These are phyloP conservation scores for Mycena sp. DNA, from an alignment of 1,284 basidiomycete genomes.

Conservation along the genomic window DNA sequence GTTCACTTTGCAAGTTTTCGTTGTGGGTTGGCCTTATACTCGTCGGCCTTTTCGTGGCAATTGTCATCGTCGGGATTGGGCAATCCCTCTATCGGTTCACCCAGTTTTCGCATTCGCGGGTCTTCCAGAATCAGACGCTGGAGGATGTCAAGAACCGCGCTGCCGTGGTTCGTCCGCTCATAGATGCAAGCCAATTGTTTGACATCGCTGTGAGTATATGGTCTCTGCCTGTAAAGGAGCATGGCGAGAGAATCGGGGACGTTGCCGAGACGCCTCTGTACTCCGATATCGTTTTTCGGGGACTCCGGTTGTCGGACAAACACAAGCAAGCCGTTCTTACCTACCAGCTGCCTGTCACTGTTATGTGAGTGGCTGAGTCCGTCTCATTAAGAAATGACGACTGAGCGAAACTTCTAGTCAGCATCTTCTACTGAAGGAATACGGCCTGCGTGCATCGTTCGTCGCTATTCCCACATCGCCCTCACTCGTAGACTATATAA, in stretches of 20 bases:
- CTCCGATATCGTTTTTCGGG: conserved; percentile 43
- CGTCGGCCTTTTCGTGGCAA: conserved; percentile 8
- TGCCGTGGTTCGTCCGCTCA: conserved; percentile 43
- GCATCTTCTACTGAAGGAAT: conserved; percentile 32
- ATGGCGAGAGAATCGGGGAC: conserved; percentile 27
- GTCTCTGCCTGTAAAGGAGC: conserved; percentile 32
- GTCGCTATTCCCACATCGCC: conserved; percentile 42
- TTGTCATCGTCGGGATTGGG: background rate
- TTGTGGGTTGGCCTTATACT: conserved; percentile 7
- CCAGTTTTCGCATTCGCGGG: conserved; percentile 27
- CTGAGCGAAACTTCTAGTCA: conserved; percentile 24
- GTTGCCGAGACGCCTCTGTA: conserved; percentile 36
- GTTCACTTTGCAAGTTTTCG: conserved; percentile 6
- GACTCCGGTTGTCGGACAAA: conserved; percentile 40
- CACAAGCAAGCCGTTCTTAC: conserved; percentile 34
- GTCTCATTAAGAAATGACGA: background rate
- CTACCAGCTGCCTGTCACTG: conserved; percentile 40
- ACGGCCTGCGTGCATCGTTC: conserved; percentile 45
- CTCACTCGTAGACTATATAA: conserved; percentile 40
- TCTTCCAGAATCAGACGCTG: conserved; percentile 37
- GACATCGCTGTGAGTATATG: conserved; percentile 47
- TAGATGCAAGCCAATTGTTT: conserved; percentile 39
- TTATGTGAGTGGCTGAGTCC: conserved; percentile 37
- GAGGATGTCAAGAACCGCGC: conserved; percentile 27
- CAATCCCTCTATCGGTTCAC: background rate